Conservation (phyloP, 495 filamentous ascomycete genomes). For the Ramalina peruviana region DNA sequence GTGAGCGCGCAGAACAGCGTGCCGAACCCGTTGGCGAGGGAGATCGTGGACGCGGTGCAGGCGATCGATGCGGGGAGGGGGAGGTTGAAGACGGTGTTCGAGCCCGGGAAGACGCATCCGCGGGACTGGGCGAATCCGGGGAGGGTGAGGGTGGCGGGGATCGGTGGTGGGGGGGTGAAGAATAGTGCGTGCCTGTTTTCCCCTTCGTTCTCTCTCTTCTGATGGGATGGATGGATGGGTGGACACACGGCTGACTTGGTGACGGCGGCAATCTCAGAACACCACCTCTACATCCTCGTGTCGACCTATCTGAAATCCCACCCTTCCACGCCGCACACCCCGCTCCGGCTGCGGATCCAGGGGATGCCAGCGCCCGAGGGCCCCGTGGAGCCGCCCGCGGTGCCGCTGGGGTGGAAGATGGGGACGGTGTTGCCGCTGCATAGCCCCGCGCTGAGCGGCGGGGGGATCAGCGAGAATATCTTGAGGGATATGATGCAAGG, state of each 20-base stretch:
- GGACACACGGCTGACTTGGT: not conserved
- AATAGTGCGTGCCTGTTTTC: slow-evolving; percentile 71
- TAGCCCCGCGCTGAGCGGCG: slow-evolving; percentile 75
- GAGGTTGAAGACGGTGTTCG: slow-evolving; percentile 60
- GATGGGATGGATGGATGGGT: too few species aligned
- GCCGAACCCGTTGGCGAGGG: slow-evolving; percentile 71
- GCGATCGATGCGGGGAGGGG: slow-evolving; percentile 27
- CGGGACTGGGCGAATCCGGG: slow-evolving; percentile 98
- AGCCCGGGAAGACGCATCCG: slow-evolving; percentile 83
- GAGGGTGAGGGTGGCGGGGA: slow-evolving; percentile 65
- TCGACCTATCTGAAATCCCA: slow-evolving; percentile 58
- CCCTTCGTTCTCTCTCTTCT: too few species aligned
- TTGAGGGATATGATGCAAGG: slow-evolving; percentile 83
- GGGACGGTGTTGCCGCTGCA: slow-evolving; percentile 70
- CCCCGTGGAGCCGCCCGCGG: slow-evolving; percentile 52
- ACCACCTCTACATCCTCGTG: slow-evolving; percentile 71
- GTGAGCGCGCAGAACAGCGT: slow-evolving; percentile 61
- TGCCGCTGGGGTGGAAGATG: slow-evolving; percentile 90
- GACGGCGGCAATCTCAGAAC: slow-evolving; percentile 40
- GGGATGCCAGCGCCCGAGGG: slow-evolving; percentile 53
- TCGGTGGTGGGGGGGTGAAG: slow-evolving; percentile 45
- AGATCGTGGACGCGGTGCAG: slow-evolving; percentile 75
- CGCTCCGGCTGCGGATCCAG: slow-evolving; percentile 50
- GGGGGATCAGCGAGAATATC: slow-evolving; percentile 90
- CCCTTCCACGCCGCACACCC: slow-evolving; percentile 57